Evolutionary conservation across 805 yeast genomes (phyloP), one percentile per base, ranked within the genome.

Genomic region (Wickerhamomyces sydowiorum): DNA sequence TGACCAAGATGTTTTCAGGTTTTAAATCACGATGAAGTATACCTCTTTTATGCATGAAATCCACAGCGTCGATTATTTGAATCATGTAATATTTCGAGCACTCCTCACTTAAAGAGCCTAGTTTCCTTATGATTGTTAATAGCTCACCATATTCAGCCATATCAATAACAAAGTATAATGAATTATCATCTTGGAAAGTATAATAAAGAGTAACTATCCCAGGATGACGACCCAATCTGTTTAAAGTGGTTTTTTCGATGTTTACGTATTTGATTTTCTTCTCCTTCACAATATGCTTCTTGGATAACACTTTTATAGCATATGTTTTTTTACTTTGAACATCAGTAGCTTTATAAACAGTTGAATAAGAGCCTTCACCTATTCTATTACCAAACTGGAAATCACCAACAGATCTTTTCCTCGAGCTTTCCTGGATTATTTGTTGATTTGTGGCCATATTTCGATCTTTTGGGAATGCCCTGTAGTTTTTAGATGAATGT

Each of bases 281-380:
- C 63, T 93, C 99, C 60, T 87, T 81, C 47, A 93, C 95, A 36
- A 93, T 93, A 62, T 93, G 98, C 34, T 84, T 76, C 62, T 93
- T 93, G 35, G 93, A 88, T 15, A 95, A 78, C 2, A 93, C 85
- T 64, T 93, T 93, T 51, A 93, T 81, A 20, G 99, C 99, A 58
- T 80, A 93, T 7, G 88, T 80, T 45, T 81, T 75, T 57, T 79
- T 72, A 44, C 78, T 77, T 51, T 81, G 81, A 20, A 78, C 59
- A 48, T 91, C 96, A 5, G 84, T 69, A 1, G 96, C 99, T 44
- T 86, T 84, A 53, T 78, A 86, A 9, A 91, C 99, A 6, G 95
- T 87, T 10, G 98, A 90, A 59, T 91, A 93, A 7, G 97, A 88
- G 1, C 99, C 99, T 59, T 88, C 96, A 5, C 99, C 99, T 20